Percentiles rank a stretch among this genome's conserved stretches.
Conservation (phyloP, 192 early-diverging fungal species). For the Chytriomyces confervae region DNA sequence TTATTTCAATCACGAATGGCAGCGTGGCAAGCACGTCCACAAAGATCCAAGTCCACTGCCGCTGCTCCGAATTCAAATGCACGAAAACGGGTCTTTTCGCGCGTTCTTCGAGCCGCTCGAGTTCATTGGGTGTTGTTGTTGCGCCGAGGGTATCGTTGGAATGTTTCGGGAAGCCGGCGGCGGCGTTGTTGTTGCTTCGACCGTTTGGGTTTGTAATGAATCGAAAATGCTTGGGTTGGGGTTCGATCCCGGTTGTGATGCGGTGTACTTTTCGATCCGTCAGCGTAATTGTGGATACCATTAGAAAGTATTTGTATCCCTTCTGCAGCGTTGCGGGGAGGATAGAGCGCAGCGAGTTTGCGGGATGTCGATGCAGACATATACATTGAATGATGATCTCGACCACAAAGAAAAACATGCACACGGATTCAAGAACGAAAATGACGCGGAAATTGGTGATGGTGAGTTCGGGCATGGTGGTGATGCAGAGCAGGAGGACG, state of each 20-base stretch:
- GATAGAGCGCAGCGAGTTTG: not conserved
- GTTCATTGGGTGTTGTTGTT: not conserved
- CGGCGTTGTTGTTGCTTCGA: not conserved
- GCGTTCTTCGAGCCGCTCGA: too few species aligned
- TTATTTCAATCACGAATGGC: slow-evolving; percentile 21
- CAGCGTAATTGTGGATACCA: not conserved
- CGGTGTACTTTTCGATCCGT: slow-evolving; percentile 7
- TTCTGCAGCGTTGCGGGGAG: not conserved
- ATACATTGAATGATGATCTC: slow-evolving; percentile 21
- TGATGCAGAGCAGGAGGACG: slow-evolving; percentile 30
- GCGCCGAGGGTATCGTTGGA: not conserved
- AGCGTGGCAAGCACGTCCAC: slow-evolving; percentile 31
- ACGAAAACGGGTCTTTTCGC: not conserved
- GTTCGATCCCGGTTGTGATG: slow-evolving; percentile 1
- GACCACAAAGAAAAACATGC: slow-evolving; percentile 28
- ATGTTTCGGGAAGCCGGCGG: not conserved
- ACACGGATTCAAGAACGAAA: slow-evolving; percentile 20
- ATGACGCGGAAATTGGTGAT: not conserved
- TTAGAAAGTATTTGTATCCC: not conserved
- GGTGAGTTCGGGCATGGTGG: slow-evolving; percentile 15
- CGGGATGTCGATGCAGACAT: not conserved
- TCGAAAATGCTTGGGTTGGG: not conserved
- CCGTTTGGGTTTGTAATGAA: not conserved
- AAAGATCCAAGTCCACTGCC: not conserved
- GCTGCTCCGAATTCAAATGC: not conserved